Evolutionary conservation across 768 basidiomycete genomes (phyloP).

Genomic region (Pleurotus giganteus): DNA sequence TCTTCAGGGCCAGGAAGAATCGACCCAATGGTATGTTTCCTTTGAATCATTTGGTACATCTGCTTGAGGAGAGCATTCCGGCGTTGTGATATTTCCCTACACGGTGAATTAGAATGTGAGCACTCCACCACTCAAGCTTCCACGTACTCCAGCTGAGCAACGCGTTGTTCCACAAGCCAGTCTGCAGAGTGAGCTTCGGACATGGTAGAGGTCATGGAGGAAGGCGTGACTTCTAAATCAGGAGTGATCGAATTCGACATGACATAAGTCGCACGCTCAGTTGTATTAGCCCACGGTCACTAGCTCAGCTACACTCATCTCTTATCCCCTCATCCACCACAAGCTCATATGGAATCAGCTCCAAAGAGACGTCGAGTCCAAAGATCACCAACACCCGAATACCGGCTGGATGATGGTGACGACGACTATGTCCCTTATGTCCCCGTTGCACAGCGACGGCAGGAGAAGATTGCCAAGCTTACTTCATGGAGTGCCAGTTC

Average conservation of each 20-base stretch:
- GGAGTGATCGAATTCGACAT: neutral
- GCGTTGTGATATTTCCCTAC: constrained; percentile 59
- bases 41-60: constrained; percentile 66
- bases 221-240: neutral
- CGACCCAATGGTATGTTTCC: constrained; percentile 44
- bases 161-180: constrained; percentile 40
- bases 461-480: constrained; percentile 77
- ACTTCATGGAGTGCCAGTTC: constrained; percentile 57
- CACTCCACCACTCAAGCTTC: constrained; percentile 9
- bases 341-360: constrained; percentile 30
- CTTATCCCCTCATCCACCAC: neutral
- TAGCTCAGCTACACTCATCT: neutral
- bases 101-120: neutral
- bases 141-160: constrained; percentile 42
- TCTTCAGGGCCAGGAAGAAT: constrained; percentile 37
- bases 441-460: constrained; percentile 80
- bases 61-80: constrained; percentile 71
- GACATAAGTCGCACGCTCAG: neutral
- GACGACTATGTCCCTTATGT: constrained; percentile 82
- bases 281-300: neutral
- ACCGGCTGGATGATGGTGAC: constrained; percentile 62
- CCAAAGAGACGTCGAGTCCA: constrained; percentile 51
- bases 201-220: constrained; percentile 12
- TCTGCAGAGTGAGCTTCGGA: constrained; percentile 23
- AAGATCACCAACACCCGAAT: constrained; percentile 58